Evolutionary conservation across 129 eudicot species (phyloP), one percentile per base, ranked within the genome.

Genomic region (Saposhnikovia divaricata): DNA sequence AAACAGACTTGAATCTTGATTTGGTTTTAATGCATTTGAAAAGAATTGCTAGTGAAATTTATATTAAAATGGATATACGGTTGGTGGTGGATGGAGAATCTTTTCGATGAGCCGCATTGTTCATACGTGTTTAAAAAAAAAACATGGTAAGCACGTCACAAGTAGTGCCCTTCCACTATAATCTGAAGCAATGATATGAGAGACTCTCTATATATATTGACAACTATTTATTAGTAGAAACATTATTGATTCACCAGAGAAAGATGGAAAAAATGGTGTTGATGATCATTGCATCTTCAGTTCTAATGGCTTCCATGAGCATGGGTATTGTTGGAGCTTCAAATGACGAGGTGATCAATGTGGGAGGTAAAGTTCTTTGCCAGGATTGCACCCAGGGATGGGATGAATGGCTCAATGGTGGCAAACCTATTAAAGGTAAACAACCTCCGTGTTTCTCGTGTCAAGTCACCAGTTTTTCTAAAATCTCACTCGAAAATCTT

Each of bases 341-440:
- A 75, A 80, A 81, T 18, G 55, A 37, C 2, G 80, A 83, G 43
- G 83, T 83, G 59, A 76, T 91, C 34, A 87, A 85, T 51, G 90
- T 91, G 43, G 89, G 89, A 50, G 98, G 98, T 46, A 88, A 89
- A 82, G 97, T 93, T 51, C 88, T 88, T 81, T 93, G 98, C 85
- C 97, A 93, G 50, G 98, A 93, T 50, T 91, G 98, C 81, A 75
- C 88, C 6, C 80, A 84, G 45, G 93, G 89, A 10, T 91, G 91
- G 93, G 85, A 87, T 38, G 88, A 93, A 85, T 91, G 93, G 95
- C 89, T 87, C 47, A 46, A 74, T 27, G 91, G 88, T 21, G 89
- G 83, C 53, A 91, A 88, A 34, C 93, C 98, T 48, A 89, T 91
- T 51, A 82, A 91, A 81, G 98, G 98, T 88, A 44, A 73, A 71